A percentile compares a stretch with the other conserved stretches of the same genome.
These are phyloP conservation scores for Kwoniella pini DNA, from an alignment of 768 basidiomycete genomes.

Conservation along the genomic window DNA sequence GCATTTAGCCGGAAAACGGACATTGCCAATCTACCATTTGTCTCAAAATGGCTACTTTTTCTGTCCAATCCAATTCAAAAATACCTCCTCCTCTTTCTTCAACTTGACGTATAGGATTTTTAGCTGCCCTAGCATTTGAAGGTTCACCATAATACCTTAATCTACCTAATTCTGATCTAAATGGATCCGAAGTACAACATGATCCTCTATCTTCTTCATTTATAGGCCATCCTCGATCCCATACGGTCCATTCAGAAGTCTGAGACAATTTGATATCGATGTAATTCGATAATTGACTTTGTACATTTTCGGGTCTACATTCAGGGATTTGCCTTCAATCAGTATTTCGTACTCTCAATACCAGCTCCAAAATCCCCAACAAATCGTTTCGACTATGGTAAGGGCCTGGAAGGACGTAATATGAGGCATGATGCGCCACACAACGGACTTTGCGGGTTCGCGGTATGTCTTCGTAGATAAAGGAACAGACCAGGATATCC, in stretches of 20 bases:
- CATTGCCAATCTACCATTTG: slow-evolving; percentile 52
- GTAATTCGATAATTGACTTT: slow-evolving; percentile 37
- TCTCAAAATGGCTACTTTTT: slow-evolving; percentile 35
- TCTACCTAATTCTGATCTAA: slow-evolving; percentile 34
- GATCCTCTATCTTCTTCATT: slow-evolving; percentile 40
- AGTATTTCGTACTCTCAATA: too few relatives aligned
- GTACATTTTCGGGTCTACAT: slow-evolving; percentile 41
- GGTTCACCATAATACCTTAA: slow-evolving; percentile 41
- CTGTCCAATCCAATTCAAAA: slow-evolving; percentile 48
- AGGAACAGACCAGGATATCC: too few relatives aligned
- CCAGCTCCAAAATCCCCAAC: too few relatives aligned
- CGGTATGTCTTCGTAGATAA: too few relatives aligned
- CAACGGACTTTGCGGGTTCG: too few relatives aligned
- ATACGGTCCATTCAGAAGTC: slow-evolving; percentile 46
- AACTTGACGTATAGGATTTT: slow-evolving; percentile 33
- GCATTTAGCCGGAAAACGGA: slow-evolving; percentile 25
- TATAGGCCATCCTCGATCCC: slow-evolving; percentile 46
- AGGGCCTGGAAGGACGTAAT: too few relatives aligned
- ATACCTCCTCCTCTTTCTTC: slow-evolving; percentile 38
- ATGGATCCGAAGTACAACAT: slow-evolving; percentile 33
- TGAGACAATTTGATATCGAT: slow-evolving; percentile 33
- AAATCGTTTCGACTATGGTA: too few relatives aligned
- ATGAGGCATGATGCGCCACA: too few relatives aligned
- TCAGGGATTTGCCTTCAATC: too few relatives aligned
- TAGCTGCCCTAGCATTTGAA: slow-evolving; percentile 16